Base-by-base conservation (phyloP, 805 yeast genomes). In the Soucietia sequanensis region DNA sequence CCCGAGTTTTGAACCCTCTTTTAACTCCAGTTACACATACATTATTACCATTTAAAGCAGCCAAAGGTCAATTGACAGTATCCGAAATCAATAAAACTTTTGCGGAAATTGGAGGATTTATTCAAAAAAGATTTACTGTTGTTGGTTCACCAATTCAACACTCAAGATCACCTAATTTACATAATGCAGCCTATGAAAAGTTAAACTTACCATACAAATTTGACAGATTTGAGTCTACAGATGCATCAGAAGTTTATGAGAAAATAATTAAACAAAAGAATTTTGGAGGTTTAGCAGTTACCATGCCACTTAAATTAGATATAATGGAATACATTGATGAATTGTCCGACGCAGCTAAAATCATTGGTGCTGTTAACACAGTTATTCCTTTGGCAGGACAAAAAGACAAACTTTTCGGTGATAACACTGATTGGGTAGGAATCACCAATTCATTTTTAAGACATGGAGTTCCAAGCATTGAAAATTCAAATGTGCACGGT, bases 361-460 rank as follows among this genome's bases (percentile, higher is more conserved):
- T 60, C n/a, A 87, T 93, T 48, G 98, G 98, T 27, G 98, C 99
- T 14, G 89, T 93, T 35, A 93, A 93, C 64, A 93, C 99, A 0
- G 75, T 93, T 32, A 70, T 73, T 24, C 84, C 84, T 23, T 43
- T 68, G 20, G 50, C 41, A 17, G 56, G 50, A 11, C 35, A 50
- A 15, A 40, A 44, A 19, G 80, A 72, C 5, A 57, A 60, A 31
- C 75, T 81, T 38, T 60, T 59, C 33, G 99, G 97, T 44, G 91
- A 86, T 49, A 93, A 93, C 65, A 93, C 99, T 27, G 99, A 93
- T 58, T 93, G 96, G 95, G 64, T 79, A 31, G 99, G 99, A 8
- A 85, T 93, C 46, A 69, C 68, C 30, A 75, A 81, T 41, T 76
- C 96, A 2, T 78, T 89, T 47, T 54, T 64, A 13, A 61, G 72